Conservation (phyloP, 192 early-diverging fungal genomes). For the Backusella parvicylindrica region DNA sequence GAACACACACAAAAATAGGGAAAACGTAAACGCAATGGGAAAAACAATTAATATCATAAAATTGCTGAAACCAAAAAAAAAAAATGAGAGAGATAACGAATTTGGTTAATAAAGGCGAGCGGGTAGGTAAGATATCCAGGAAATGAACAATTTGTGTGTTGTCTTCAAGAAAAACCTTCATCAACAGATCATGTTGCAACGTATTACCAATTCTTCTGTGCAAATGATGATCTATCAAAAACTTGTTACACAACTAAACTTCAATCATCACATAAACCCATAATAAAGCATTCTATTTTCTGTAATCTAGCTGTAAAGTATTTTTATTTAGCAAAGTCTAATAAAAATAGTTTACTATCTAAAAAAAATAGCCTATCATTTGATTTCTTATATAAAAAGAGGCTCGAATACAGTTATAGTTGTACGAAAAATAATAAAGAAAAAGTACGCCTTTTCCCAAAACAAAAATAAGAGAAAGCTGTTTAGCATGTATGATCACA, state of each 20-base stretch:
- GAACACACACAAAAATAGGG: neutral
- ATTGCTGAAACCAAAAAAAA: neutral
- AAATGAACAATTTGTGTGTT: neutral
- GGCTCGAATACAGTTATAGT: neutral
- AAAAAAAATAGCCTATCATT: neutral
- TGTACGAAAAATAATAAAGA: neutral
- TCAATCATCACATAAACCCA: neutral
- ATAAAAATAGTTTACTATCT: neutral
- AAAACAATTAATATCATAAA: neutral
- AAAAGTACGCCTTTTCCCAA: neutral
- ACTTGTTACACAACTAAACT: neutral
- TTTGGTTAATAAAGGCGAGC: neutral
- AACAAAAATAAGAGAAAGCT: neutral
- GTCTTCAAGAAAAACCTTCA: neutral
- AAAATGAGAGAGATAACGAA: neutral
- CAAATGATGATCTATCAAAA: neutral
- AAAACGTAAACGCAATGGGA: neutral
- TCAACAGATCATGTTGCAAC: neutral
- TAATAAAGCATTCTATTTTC: neutral
- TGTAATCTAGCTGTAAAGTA: neutral
- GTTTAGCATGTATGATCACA: neutral
- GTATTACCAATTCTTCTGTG: neutral
- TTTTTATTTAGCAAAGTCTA: neutral
- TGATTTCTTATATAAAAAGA: neutral
- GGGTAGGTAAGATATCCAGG: neutral